Conservation (phyloP, 2,329 filamentous ascomycete species). For the Plectosphaerella cucumerina region DNA sequence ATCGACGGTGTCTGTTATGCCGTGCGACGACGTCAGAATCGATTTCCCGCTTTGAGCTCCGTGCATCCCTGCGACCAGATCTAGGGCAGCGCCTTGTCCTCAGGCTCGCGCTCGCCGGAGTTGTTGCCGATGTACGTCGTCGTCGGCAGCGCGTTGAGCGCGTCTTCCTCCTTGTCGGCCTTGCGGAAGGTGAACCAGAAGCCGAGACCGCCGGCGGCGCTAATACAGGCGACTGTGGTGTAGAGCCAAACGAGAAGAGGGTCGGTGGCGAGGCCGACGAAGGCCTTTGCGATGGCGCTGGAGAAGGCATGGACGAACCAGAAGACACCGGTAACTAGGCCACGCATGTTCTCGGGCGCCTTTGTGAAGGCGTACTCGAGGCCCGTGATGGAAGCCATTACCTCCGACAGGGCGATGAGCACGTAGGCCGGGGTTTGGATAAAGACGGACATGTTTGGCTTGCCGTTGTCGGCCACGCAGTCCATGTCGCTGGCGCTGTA, state of each 20-base stretch:
- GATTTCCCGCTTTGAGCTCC: too few species aligned
- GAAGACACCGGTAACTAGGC: slow-evolving; percentile 49
- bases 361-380: slow-evolving; percentile 64
- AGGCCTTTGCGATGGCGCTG: slow-evolving; percentile 50
- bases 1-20: too few species aligned
- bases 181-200: slow-evolving; percentile 59
- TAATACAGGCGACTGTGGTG: slow-evolving; percentile 51
- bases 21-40: too few species aligned
- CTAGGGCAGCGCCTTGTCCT: not conserved
- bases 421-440: slow-evolving; percentile 30
- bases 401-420: slow-evolving; percentile 24
- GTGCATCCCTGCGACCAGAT: too few species aligned
- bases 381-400: slow-evolving; percentile 29
- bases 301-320: slow-evolving; percentile 57
- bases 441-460: slow-evolving; percentile 50
- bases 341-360: slow-evolving; percentile 61
- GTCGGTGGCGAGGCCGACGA: slow-evolving; percentile 27
- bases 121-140: slow-evolving; percentile 12
- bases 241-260: slow-evolving; percentile 65
- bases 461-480: slow-evolving; percentile 26
- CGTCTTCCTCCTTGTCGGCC: slow-evolving; percentile 57
- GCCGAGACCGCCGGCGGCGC: slow-evolving; percentile 48
- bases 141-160: slow-evolving; percentile 48
- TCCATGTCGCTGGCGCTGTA: slow-evolving; percentile 37
- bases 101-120: not conserved